Percentiles rank a stretch among this genome's conserved stretches.
phyloP scores from a whole-genome alignment of 2,329 filamentous ascomycete genomes.

The Aspergillus piperis region DNA sequence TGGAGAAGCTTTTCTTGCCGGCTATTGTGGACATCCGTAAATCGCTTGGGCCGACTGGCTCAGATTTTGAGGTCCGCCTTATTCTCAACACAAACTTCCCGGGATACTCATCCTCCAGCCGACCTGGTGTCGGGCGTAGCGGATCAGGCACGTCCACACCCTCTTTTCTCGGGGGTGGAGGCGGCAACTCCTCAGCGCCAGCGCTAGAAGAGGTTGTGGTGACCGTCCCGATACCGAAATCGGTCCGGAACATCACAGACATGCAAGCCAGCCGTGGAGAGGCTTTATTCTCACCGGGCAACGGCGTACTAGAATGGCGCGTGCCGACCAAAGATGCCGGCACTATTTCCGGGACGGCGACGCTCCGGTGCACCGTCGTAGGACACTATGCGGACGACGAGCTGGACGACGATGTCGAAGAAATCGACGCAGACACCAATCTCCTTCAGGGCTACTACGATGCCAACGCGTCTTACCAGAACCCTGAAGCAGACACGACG shows the following conservation, averaged over 20 bases:
- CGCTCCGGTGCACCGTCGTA: conserved; percentile 76
- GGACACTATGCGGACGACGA: conserved; percentile 59
- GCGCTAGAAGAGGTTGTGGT: conserved; percentile 75
- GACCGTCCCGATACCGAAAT: conserved; percentile 73
- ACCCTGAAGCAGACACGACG: conserved; percentile 27
- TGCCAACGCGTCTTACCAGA: conserved; percentile 39
- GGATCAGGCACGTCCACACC: conserved; percentile 51
- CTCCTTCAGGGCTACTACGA: conserved; percentile 50
- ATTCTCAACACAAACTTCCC: conserved; percentile 69
- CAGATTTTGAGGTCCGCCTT: conserved; percentile 86
- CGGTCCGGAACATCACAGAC: conserved; percentile 80
- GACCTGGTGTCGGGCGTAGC: conserved; percentile 41
- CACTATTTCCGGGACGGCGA: conserved; percentile 67
- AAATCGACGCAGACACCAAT: conserved; percentile 38
- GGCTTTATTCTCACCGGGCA: conserved; percentile 74
- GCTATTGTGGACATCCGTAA: conserved; percentile 81
- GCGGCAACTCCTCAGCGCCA: conserved; percentile 61
- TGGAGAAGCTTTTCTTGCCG: conserved; percentile 74
- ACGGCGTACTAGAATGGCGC: conserved; percentile 76
- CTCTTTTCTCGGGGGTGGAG: conserved; percentile 51
- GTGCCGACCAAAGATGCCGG: conserved; percentile 76
- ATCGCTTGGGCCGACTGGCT: conserved; percentile 69
- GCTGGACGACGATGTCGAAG: conserved; percentile 45
- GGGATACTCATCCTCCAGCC: conserved; percentile 44
- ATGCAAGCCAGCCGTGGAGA: conserved; percentile 80